Evolutionary conservation across 2,329 filamentous ascomycete genomes (phyloP), one percentile per base, ranked within the genome.

Genomic region (Paracamarosporium sp.): DNA sequence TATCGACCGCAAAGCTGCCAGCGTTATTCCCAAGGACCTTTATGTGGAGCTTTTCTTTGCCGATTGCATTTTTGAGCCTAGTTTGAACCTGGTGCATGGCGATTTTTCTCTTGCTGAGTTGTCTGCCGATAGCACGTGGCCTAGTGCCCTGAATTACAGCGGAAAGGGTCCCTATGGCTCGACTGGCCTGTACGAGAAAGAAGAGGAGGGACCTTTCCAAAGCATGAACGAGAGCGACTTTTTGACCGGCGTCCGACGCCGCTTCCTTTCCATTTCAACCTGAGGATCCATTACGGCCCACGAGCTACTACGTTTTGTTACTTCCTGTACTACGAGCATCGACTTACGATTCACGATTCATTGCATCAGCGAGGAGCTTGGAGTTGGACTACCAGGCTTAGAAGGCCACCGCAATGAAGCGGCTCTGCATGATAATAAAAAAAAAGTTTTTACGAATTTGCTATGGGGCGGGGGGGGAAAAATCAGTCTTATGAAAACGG

Each of bases 11-110:
- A 78, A 78, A 27, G 30, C 45, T 72, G 73, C 4, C 73, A 76
- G 75, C 56, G 66, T 71, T 24, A 68, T 75, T 30, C 75, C 75
- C 7, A 68, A 63, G 27, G 71, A 78, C 25, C 75, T 83, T 1
- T 77, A 76, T 53, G 73, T 82, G 45, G 81, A 83, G 62, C 69
- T 83, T 27, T 83, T 83, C 76, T 83, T 82, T 64, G 79, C 79
- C 2, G 80, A 81, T 57, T 81, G 78, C 70, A 83, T 83, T 62
- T 83, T 83, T 66, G 79, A 82, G 56, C 81, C 81, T 0, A 76
- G 76, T 45, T 76, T 77, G 59, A 64, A 70, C 15, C 66, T 79
- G 12, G 81, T 83, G 11, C 81, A 83, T 51, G 81, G 81, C 47
- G 81, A 82, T 55, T 82, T 83, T 60, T 72, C 78, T 24, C 65